Conservation (phyloP, 768 basidiomycete species). For the Termitomyces sp. region DNA sequence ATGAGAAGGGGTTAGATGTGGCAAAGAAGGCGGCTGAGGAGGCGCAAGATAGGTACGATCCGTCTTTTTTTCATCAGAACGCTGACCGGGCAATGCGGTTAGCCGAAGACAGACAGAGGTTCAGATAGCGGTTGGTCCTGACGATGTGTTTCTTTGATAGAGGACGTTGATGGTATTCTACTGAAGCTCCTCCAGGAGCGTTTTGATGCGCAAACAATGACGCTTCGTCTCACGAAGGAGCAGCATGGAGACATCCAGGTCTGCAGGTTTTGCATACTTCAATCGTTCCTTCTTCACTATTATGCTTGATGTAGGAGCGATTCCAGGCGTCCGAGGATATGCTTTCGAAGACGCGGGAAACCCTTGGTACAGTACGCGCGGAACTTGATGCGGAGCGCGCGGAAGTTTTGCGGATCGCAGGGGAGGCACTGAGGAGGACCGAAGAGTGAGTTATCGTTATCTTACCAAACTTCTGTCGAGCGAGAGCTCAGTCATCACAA, state of each 20-base stretch:
- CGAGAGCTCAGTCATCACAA: not conserved
- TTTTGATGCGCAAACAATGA: slow-evolving; percentile 54
- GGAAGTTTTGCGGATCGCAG: not conserved
- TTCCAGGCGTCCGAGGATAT: slow-evolving; percentile 15
- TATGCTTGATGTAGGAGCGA: slow-evolving; percentile 15
- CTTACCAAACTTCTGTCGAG: not conserved
- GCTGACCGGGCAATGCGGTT: not conserved
- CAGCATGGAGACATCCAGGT: slow-evolving; percentile 48
- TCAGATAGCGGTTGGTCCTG: slow-evolving; percentile 3
- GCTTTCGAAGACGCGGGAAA: not conserved
- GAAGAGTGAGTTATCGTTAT: slow-evolving; percentile 2
- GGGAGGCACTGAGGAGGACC: not conserved
- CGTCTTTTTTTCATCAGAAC: not conserved
- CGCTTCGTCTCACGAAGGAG: slow-evolving; percentile 53
- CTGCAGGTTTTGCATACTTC: not conserved
- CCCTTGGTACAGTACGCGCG: not conserved
- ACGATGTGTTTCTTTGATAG: not conserved
- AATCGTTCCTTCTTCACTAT: not conserved
- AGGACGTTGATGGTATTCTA: not conserved
- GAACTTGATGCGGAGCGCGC: not conserved
- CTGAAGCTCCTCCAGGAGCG: slow-evolving; percentile 49
- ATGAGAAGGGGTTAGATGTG: not conserved
- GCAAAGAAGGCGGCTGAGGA: not conserved
- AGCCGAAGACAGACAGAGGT: slow-evolving; percentile 12
- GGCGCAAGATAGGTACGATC: slow-evolving; percentile 2